Conservation (phyloP, 805 yeast species). For the Maudiozyma pseudohumilis region DNA sequence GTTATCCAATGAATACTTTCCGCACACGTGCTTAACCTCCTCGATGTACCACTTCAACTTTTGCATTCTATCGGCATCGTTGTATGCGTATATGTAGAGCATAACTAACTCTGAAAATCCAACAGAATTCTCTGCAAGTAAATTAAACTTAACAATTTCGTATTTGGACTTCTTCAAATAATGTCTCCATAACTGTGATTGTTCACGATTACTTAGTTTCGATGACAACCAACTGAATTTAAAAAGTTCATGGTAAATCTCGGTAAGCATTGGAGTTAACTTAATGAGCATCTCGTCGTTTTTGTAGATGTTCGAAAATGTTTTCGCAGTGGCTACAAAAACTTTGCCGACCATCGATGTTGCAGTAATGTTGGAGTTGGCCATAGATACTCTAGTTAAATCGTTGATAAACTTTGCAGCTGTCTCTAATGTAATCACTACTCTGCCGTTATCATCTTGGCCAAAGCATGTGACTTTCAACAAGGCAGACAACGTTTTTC, state of each 20-base stretch:
- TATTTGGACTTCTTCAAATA: constrained; percentile 25
- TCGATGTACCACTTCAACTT: constrained; percentile 37
- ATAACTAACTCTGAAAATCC: constrained; percentile 62
- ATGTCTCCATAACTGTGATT: constrained; percentile 17
- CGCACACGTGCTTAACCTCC: constrained; percentile 51
- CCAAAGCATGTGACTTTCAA: too few relatives aligned
- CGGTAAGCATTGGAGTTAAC: constrained; percentile 8
- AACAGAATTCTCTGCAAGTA: constrained; percentile 64
- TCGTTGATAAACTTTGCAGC: constrained; percentile 8
- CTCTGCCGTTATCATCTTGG: too few relatives aligned
- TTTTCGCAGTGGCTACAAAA: constrained; percentile 14
- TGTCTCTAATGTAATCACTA: background rate
- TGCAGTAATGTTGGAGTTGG: background rate
- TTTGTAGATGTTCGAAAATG: constrained; percentile 6
- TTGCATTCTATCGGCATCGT: constrained; percentile 31
- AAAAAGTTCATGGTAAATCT: constrained; percentile 15
- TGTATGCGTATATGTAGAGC: constrained; percentile 37
- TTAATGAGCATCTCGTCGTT: constrained; percentile 15
- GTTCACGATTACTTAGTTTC: constrained; percentile 20
- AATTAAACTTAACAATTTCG: constrained; percentile 47
- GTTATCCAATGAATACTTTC: constrained; percentile 69
- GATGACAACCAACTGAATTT: constrained; percentile 27
- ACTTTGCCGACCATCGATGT: constrained; percentile 15
- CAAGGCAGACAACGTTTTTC: too few relatives aligned
- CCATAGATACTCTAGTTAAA: constrained; percentile 2